A percentile compares a stretch with the other conserved stretches of the same genome.
Evolutionary conservation across 164 flowering plant species (phyloP).

Genomic region (Dillenia turbinata): DNA sequence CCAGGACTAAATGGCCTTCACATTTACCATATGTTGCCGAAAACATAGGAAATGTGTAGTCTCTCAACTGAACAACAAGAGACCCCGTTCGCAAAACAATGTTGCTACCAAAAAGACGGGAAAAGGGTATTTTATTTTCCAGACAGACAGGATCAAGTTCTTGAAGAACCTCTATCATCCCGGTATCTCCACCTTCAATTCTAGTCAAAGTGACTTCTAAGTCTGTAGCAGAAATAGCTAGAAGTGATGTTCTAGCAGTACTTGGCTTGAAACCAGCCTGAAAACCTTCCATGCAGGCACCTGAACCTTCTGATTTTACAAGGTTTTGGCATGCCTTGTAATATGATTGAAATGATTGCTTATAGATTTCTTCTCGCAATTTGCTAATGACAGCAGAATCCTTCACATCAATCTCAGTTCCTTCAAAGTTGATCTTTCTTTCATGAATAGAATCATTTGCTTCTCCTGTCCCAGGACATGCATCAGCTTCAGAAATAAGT

Average conservation of each 20-base stretch:
- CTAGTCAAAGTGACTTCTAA: slow-evolving; percentile 64
- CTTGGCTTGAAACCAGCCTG: slow-evolving; percentile 91
- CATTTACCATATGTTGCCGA: slow-evolving; percentile 77
- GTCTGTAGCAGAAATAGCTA: slow-evolving; percentile 74
- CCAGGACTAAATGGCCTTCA: slow-evolving; percentile 85
- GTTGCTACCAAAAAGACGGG: slow-evolving; percentile 77
- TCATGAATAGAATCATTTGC: slow-evolving; percentile 39
- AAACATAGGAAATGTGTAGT: slow-evolving; percentile 78
- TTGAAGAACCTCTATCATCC: slow-evolving; percentile 83
- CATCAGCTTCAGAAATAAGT: slow-evolving; percentile 33
- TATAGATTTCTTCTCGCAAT: slow-evolving; percentile 71
- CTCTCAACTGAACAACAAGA: slow-evolving; percentile 66
- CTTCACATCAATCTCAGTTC: slow-evolving; percentile 60
- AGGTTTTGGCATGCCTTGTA: slow-evolving; percentile 76
- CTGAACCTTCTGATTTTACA: slow-evolving; percentile 72
- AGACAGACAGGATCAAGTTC: slow-evolving; percentile 77
- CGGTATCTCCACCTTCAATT: slow-evolving; percentile 88
- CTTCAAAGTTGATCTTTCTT: slow-evolving; percentile 41
- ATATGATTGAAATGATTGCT: slow-evolving; percentile 75
- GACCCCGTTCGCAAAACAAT: slow-evolving; percentile 58
- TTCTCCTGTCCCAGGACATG: slow-evolving; percentile 39
- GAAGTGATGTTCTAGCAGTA: slow-evolving; percentile 68
- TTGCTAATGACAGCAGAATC: slow-evolving; percentile 53
- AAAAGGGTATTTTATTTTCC: slow-evolving; percentile 78
- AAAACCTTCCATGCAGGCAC: slow-evolving; percentile 81